A percentile compares a stretch with the other conserved stretches of the same genome.
These are phyloP conservation scores for Trichomonascaceae sp. DNA, from an alignment of 1,139 yeast species.

Conservation along the genomic window DNA sequence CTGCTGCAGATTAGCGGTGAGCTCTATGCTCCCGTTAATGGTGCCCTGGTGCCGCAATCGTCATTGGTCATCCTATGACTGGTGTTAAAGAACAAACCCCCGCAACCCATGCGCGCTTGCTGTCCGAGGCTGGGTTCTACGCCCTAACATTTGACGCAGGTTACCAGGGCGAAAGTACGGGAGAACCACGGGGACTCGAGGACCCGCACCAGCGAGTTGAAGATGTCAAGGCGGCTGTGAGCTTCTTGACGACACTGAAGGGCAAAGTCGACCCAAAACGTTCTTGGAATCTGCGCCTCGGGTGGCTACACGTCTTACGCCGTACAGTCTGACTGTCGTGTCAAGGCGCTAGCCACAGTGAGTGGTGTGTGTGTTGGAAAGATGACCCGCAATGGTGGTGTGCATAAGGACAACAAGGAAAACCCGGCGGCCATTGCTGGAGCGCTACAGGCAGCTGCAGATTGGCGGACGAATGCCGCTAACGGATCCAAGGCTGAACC, in stretches of 20 bases:
- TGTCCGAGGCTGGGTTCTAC: constrained; percentile 8
- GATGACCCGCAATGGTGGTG: background rate
- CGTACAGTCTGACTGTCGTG: constrained; percentile 8
- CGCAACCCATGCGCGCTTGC: constrained; percentile 7
- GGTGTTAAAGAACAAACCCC: constrained; percentile 11
- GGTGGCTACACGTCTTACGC: constrained; percentile 10
- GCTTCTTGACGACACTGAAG: constrained; percentile 5
- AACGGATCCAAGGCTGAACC: background rate
- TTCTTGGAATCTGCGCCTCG: constrained; percentile 10
- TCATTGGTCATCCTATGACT: constrained; percentile 2
- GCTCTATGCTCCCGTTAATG: background rate
- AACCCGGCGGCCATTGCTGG: too few relatives aligned
- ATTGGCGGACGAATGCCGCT: background rate
- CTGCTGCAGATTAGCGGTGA: background rate
- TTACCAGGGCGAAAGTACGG: constrained; percentile 11
- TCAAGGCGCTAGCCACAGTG: constrained; percentile 4
- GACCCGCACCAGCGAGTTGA: constrained; percentile 8
- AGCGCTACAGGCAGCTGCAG: background rate
- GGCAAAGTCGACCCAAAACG: constrained; percentile 7
- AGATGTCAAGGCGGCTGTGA: constrained; percentile 8
- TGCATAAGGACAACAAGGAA: background rate
- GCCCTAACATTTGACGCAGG: constrained; percentile 9
- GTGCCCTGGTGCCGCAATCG: constrained; percentile 1
- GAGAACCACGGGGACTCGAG: constrained; percentile 10
- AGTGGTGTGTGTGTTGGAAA: background rate